These are phyloP conservation scores for Coniophora puteana DNA, from an alignment of 1,284 basidiomycete genomes.

Conservation along the genomic window DNA sequence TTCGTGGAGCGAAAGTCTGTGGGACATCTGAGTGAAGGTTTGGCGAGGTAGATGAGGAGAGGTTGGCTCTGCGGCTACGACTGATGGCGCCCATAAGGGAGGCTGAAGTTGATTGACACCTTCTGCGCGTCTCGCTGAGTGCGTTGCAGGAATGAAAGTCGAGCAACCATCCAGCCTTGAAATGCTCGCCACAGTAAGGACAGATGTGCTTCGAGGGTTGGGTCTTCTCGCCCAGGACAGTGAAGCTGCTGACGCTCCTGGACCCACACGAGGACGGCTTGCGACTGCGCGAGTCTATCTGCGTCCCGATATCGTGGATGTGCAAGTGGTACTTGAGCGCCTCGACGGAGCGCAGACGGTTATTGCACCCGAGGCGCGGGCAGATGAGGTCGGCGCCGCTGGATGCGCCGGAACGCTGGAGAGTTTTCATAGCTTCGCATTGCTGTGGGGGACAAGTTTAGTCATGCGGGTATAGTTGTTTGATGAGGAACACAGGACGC, in stretches of 20 bases:
- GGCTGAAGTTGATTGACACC: no score
- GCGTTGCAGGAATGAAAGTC: no score
- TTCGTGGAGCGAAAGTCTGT: no score
- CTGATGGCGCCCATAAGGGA: no score
- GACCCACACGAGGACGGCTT: background rate
- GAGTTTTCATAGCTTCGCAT: conserved; percentile 37
- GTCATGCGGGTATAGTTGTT: conserved; percentile 5
- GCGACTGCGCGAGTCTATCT: conserved; percentile 1
- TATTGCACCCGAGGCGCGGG: conserved; percentile 46
- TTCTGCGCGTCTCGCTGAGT: no score
- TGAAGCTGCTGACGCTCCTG: conserved; percentile 1
- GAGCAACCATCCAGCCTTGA: no score
- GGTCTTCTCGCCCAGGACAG: background rate
- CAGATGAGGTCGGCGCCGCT: conserved; percentile 36
- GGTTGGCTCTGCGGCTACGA: no score
- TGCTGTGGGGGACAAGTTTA: conserved; percentile 26
- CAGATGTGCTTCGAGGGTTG: background rate
- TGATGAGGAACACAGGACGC: conserved; percentile 11
- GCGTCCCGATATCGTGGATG: conserved; percentile 51
- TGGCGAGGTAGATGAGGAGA: no score
- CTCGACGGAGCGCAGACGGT: conserved; percentile 41
- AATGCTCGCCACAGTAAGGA: no score
- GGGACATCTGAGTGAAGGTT: no score
- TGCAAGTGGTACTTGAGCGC: conserved; percentile 56
- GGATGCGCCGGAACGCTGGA: conserved; percentile 26